phyloP scores from a whole-genome alignment of 2,329 filamentous ascomycete species.

The Incumbomyces delicatus region DNA sequence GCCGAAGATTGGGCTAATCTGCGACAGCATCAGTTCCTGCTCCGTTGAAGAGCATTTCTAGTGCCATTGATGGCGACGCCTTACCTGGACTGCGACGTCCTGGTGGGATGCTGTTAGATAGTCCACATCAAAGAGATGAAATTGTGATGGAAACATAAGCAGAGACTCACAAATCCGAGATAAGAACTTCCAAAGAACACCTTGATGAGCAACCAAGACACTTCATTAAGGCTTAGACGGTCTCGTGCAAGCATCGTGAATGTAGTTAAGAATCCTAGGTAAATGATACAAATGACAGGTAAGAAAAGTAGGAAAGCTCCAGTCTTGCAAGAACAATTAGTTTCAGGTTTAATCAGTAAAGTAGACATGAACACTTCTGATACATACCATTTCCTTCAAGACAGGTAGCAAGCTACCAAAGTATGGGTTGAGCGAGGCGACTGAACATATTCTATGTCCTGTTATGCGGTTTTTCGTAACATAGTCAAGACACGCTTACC shows the following conservation, averaged over 20 bases:
- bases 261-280: constrained; percentile 79
- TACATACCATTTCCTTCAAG: constrained; percentile 71
- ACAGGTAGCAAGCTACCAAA: constrained; percentile 78
- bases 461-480: constrained; percentile 7
- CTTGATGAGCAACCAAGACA: constrained; percentile 52
- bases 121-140: not conserved
- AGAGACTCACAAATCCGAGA: constrained; percentile 40
- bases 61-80: constrained; percentile 28
- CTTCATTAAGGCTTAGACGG: constrained; percentile 44
- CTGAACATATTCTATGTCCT: constrained; percentile 60
- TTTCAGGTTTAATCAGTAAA: not conserved
- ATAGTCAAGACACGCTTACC: constrained; percentile 28
- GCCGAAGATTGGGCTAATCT: constrained; percentile 21
- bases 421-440: constrained; percentile 78
- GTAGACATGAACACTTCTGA: not conserved
- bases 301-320: constrained; percentile 82
- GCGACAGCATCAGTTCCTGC: constrained; percentile 2
- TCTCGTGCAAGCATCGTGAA: constrained; percentile 52
- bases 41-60: too few relatives aligned
- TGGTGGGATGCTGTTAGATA: not conserved
- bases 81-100: constrained; percentile 20
- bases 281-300: constrained; percentile 69
- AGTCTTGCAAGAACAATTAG: constrained; percentile 36
- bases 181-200: constrained; percentile 54
- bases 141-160: not conserved